Evolutionary conservation across 768 basidiomycete genomes (phyloP).

Genomic region (Boletales sp.): DNA sequence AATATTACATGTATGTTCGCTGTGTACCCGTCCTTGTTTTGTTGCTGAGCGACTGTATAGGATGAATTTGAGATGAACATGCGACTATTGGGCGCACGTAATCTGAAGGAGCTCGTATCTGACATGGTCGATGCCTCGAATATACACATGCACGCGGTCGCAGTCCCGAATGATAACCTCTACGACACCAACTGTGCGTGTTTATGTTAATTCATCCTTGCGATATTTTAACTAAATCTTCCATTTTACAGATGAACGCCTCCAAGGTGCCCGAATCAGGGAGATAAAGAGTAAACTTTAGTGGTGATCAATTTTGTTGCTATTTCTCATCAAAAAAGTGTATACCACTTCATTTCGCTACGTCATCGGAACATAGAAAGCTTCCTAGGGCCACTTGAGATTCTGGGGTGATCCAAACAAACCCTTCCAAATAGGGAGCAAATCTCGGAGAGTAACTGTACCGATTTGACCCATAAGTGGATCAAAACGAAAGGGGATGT

Average conservation of each 20-base stretch:
- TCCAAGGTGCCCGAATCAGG: slow-evolving; percentile 41
- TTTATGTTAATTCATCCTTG: background rate
- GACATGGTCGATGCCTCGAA: slow-evolving; percentile 87
- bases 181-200: slow-evolving; percentile 79
- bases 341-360: slow-evolving; percentile 5
- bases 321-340: background rate
- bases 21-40: background rate
- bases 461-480: too few species aligned
- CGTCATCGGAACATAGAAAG: background rate
- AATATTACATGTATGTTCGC: slow-evolving; percentile 59
- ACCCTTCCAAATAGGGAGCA: background rate
- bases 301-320: slow-evolving; percentile 2
- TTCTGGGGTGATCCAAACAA: background rate
- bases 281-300: slow-evolving; percentile 39
- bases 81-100: slow-evolving; percentile 83
- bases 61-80: slow-evolving; percentile 99
- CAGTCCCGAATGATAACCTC: slow-evolving; percentile 69
- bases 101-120: slow-evolving; percentile 73
- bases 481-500: too few species aligned
- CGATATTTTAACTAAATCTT: background rate
- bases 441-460: background rate
- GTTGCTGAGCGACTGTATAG: slow-evolving; percentile 36
- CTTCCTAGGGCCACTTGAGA: background rate
- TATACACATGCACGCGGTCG: slow-evolving; percentile 58
- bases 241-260: slow-evolving; percentile 37